Evolutionary conservation across 2,329 filamentous ascomycete genomes (phyloP).

Genomic region (Monascus ruber): DNA sequence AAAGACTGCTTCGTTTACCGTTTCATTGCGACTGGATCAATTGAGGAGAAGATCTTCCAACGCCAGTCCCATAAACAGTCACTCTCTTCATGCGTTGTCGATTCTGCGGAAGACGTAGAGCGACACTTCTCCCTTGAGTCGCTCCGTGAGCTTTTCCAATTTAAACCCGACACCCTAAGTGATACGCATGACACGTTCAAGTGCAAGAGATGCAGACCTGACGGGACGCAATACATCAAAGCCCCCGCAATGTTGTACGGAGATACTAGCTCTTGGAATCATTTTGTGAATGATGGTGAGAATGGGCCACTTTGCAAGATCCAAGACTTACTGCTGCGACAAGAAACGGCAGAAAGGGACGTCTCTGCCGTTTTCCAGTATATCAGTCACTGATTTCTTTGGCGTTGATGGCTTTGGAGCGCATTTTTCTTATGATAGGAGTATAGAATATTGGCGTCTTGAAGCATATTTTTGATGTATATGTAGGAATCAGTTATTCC

Average conservation of each 20-base stretch:
- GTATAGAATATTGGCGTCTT: background rate
- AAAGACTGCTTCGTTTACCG: conserved; percentile 99
- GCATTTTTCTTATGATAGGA: background rate
- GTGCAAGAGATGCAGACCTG: conserved; percentile 84
- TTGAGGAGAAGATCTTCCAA: conserved; percentile 99
- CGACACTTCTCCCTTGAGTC: conserved; percentile 90
- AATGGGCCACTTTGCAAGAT: conserved; percentile 62
- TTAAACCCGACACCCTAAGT: conserved; percentile 68
- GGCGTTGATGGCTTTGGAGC: background rate
- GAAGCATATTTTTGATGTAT: no score
- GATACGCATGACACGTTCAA: conserved; percentile 99
- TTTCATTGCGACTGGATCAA: conserved; percentile 97
- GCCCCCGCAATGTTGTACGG: conserved; percentile 92
- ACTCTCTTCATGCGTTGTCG: conserved; percentile 88
- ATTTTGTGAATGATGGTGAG: conserved; percentile 70
- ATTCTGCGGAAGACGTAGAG: conserved; percentile 93
- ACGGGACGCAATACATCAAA: conserved; percentile 79
- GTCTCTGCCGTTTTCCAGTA: conserved; percentile 98
- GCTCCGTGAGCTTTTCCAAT: conserved; percentile 87
- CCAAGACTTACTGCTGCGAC: conserved; percentile 79
- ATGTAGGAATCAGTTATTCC: no score
- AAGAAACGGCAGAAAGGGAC: conserved; percentile 66
- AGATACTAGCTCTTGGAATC: conserved; percentile 98
- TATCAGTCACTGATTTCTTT: conserved; percentile 62
- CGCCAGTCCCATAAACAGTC: conserved; percentile 97